These are phyloP conservation scores for Colletotrichum viniferum DNA, from an alignment of 2,329 filamentous ascomycete genomes.

Conservation along the genomic window DNA sequence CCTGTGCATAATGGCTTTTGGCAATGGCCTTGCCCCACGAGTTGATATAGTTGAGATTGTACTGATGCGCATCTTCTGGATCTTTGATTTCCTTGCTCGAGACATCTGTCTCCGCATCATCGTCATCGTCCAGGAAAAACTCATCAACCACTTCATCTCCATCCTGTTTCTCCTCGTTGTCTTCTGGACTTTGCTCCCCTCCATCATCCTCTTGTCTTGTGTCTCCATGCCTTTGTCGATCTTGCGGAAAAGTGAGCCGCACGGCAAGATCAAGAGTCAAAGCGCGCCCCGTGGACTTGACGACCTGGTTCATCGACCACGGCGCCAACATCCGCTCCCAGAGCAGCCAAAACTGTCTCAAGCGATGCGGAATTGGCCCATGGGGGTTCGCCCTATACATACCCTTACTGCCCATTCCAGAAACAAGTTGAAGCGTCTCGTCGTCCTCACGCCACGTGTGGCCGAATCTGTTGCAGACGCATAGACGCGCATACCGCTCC, in stretches of 20 bases:
- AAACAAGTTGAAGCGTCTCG: neutral
- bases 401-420: neutral
- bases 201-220: neutral
- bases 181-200: neutral
- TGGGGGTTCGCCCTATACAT: neutral
- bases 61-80: neutral
- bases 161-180: neutral
- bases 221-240: neutral
- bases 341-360: neutral
- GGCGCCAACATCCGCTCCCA: slow-evolving; percentile 2
- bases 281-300: neutral
- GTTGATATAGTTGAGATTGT: neutral
- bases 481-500: neutral
- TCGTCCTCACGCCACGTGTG: neutral
- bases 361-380: neutral
- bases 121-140: neutral
- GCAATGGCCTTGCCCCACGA: neutral
- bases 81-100: neutral
- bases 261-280: neutral
- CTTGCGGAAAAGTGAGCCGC: neutral
- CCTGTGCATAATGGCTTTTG: neutral
- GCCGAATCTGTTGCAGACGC: neutral
- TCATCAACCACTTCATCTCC: neutral
- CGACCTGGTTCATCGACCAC: neutral
- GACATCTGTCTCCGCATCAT: fast-evolving